phyloP scores from a whole-genome alignment of 805 yeast species.

The Tetrapisispora nanseiensis region DNA sequence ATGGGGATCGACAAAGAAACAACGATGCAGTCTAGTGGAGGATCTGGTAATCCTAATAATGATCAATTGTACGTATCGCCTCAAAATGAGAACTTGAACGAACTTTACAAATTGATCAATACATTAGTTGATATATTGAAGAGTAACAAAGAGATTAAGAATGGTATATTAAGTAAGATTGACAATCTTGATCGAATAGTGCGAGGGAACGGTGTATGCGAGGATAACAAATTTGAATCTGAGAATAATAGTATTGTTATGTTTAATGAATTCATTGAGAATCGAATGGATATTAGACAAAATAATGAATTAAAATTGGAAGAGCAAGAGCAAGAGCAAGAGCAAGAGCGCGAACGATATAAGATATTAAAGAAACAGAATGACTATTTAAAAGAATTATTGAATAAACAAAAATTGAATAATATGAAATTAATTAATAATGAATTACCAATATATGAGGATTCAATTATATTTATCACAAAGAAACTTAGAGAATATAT shows the following conservation, averaged over 20 bases:
- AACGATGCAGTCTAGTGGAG: too few relatives aligned
- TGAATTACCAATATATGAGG: constrained; percentile 9
- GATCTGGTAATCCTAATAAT: too few relatives aligned
- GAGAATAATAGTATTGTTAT: too few relatives aligned
- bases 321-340: too few relatives aligned
- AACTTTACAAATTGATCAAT: constrained; percentile 2
- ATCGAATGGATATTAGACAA: too few relatives aligned
- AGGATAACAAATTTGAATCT: not conserved
- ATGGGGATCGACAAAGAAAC: not conserved
- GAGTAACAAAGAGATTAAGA: not conserved
- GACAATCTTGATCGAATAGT: not conserved
- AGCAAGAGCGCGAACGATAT: too few relatives aligned
- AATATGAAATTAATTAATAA: constrained; percentile 6
- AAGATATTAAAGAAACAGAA: too few relatives aligned
- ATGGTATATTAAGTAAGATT: not conserved
- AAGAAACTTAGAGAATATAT: constrained; percentile 10
- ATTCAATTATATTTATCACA: not conserved
- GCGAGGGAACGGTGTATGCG: not conserved
- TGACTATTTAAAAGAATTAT: too few relatives aligned
- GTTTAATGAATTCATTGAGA: too few relatives aligned
- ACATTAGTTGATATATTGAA: not conserved
- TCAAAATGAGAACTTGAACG: constrained; percentile 4
- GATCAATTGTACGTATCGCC: constrained; percentile 3
- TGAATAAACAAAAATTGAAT: too few relatives aligned
- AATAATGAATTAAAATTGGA: too few relatives aligned